These are phyloP conservation scores for Lagerstroemia fauriei DNA, from an alignment of 441 rosid genomes.

Conservation along the genomic window DNA sequence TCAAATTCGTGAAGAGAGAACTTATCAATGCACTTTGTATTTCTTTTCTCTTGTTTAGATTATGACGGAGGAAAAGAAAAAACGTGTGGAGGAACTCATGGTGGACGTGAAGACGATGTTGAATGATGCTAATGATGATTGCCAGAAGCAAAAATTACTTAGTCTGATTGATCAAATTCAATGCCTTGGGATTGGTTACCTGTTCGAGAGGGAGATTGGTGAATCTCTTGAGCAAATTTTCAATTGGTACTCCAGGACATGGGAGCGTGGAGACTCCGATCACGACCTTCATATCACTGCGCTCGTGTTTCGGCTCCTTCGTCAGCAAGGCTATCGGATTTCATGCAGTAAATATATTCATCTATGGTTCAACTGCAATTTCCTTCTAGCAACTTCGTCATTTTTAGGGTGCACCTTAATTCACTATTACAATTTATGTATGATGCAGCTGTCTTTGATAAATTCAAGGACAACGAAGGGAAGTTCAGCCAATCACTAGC, in stretches of 20 bases:
- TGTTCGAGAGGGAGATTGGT: background rate
- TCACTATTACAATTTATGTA: background rate
- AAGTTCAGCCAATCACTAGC: slow-evolving; percentile 8
- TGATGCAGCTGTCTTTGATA: slow-evolving; percentile 16
- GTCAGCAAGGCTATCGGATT: background rate
- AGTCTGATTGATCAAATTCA: background rate
- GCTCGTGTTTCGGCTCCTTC: background rate
- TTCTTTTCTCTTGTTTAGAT: background rate
- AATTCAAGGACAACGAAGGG: slow-evolving; percentile 22
- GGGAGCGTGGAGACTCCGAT: background rate
- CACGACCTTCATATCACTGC: background rate
- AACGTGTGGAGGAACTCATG: background rate
- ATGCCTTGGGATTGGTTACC: background rate
- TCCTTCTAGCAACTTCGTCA: too few species aligned
- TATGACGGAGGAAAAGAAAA: background rate
- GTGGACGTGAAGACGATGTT: background rate
- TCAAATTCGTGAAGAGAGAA: too few species aligned
- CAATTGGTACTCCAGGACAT: background rate
- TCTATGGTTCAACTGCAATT: background rate
- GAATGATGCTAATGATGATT: background rate
- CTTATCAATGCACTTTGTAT: background rate
- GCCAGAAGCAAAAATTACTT: background rate
- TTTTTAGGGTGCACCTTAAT: background rate
- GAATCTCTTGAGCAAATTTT: background rate
- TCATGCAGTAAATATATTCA: background rate